Evolutionary conservation across 129 eudicot species (phyloP).

Genomic region (Cynara cardunculus): DNA sequence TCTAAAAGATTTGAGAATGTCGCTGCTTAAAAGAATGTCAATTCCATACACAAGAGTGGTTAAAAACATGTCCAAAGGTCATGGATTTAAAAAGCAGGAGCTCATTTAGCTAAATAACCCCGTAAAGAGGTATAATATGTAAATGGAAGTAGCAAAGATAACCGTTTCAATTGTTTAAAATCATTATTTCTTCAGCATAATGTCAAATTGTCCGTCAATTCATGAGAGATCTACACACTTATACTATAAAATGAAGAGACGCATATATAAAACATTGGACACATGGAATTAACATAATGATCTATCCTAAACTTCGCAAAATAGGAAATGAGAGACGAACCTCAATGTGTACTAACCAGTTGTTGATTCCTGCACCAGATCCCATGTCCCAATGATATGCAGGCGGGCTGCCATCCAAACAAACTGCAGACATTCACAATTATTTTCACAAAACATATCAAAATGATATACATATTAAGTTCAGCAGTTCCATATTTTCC

Average conservation of each 20-base stretch:
- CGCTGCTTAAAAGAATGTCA: background rate
- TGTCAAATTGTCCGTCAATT: background rate
- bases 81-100: background rate
- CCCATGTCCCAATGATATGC: constrained; percentile 86
- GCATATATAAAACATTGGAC: background rate
- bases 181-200: background rate
- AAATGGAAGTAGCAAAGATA: background rate
- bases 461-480: background rate
- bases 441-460: constrained; percentile 1
- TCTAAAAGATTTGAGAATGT: background rate
- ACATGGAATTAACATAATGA: background rate
- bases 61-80: background rate
- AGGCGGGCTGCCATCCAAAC: constrained; percentile 97
- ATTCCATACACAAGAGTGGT: background rate
- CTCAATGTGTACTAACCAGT: constrained; percentile 89
- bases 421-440: constrained; percentile 44
- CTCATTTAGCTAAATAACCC: background rate
- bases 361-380: constrained; percentile 74
- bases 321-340: constrained; percentile 31
- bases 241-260: background rate
- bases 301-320: background rate
- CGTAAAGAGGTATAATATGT: background rate
- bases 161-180: background rate
- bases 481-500: background rate
- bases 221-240: background rate